Conservation (phyloP, 164 flowering plant species). For the Santalum album region DNA sequence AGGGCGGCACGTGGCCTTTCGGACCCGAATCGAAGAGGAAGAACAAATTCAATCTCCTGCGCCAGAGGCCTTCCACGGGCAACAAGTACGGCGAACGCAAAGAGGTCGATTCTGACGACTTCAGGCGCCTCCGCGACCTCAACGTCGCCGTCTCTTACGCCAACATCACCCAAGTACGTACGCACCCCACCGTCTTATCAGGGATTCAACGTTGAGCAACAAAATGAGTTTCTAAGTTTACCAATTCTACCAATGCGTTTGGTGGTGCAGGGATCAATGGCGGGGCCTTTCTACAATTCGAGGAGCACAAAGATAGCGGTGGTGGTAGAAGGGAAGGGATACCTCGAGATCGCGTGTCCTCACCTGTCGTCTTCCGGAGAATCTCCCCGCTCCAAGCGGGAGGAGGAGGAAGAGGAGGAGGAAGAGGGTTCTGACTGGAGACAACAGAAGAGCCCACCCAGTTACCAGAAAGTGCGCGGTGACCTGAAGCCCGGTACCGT, state of each 20-base stretch:
- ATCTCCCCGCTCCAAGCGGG: conserved; percentile 5
- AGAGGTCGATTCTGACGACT: conserved; percentile 20
- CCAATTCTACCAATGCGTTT: background rate
- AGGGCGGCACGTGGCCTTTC: conserved; percentile 3
- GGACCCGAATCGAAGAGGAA: background rate
- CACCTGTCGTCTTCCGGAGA: no score
- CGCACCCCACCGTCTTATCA: background rate
- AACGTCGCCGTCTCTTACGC: conserved; percentile 21
- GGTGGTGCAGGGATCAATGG: conserved; percentile 30
- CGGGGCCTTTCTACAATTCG: conserved; percentile 36
- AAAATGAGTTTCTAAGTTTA: no score
- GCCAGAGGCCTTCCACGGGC: conserved; percentile 17
- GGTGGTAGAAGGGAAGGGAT: conserved; percentile 35
- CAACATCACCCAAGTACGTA: conserved; percentile 35
- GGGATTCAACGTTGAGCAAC: no score
- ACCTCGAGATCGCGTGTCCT: conserved; percentile 51
- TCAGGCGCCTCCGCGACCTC: conserved; percentile 22
- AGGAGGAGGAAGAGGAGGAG: background rate
- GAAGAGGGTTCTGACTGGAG: no score
- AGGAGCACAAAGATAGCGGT: conserved; percentile 28
- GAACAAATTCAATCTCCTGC: conserved; percentile 23
- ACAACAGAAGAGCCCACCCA: no score
- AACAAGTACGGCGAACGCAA: conserved; percentile 28
- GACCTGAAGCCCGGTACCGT: no score
- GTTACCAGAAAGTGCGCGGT: no score